Conservation (phyloP, 106 monocot species). For the Phalaenopsis equestris region DNA sequence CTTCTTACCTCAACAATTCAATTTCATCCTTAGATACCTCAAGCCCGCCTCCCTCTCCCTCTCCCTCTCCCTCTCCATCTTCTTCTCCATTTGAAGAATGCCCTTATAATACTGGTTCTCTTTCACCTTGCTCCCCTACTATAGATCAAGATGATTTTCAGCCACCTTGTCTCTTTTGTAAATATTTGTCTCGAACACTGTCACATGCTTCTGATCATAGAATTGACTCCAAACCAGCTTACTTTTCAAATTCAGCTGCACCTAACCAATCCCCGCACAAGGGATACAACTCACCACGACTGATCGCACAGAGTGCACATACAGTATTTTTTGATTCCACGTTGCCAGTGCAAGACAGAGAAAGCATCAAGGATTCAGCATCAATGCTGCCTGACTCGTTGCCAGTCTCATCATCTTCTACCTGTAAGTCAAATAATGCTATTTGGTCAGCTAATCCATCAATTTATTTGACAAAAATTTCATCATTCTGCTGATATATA, state of each 20-base stretch:
- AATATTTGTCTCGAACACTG: constrained; percentile 17
- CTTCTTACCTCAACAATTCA: constrained; percentile 56
- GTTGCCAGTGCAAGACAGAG: constrained; percentile 4
- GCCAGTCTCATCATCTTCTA: neutral
- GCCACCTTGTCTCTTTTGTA: constrained; percentile 25
- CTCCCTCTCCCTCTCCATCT: constrained; percentile 15
- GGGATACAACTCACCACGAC: constrained; percentile 3
- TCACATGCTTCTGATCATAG: constrained; percentile 10
- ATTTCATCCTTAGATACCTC: constrained; percentile 31
- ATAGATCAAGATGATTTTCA: neutral
- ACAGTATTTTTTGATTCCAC: constrained; percentile 6
- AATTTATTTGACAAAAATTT: neutral
- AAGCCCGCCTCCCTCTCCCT: constrained; percentile 36
- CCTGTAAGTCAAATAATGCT: constrained; percentile 4
- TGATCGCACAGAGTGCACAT: constrained; percentile 11
- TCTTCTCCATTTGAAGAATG: constrained; percentile 17
- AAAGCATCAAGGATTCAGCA: constrained; percentile 15
- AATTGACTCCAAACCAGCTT: neutral
- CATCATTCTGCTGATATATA: neutral
- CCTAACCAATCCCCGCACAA: constrained; percentile 10
- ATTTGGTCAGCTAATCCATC: neutral
- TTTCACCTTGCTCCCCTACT: constrained; percentile 7
- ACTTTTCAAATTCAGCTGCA: constrained; percentile 15
- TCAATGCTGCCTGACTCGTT: constrained; percentile 3
- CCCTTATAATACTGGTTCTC: constrained; percentile 9